phyloP scores from a whole-genome alignment of 2,329 filamentous ascomycete genomes.

The Rhynchosporium secalis region DNA sequence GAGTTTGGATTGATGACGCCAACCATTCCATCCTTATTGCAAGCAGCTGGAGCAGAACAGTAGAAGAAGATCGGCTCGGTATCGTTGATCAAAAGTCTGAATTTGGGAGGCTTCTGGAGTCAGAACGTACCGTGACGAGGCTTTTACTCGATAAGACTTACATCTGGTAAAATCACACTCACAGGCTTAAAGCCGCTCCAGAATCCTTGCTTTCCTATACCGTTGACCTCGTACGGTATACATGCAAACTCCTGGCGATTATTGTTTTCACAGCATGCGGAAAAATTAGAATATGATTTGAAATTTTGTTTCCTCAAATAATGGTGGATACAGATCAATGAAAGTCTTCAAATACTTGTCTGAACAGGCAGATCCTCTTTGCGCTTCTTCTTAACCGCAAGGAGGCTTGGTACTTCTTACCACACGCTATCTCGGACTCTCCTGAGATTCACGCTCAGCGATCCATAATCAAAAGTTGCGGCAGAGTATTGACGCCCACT shows the following conservation, averaged over 20 bases:
- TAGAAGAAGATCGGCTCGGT: constrained; percentile 69
- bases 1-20: constrained; percentile 70
- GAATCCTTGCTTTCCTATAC: constrained; percentile 51
- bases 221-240: constrained; percentile 58
- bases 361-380: no score
- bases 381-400: no score
- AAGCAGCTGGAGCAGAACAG: constrained; percentile 67
- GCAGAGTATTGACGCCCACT: no score
- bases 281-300: no score
- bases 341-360: no score
- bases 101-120: constrained; percentile 42
- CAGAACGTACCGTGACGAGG: background rate
- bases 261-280: no score
- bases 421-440: no score
- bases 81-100: constrained; percentile 53
- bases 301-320: no score
- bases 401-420: no score
- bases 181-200: constrained; percentile 53
- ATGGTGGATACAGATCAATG: no score
- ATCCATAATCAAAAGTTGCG: no score
- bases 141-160: constrained; percentile 36
- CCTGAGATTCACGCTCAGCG: no score
- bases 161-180: constrained; percentile 44
- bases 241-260: constrained; percentile 36
- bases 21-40: constrained; percentile 66